phyloP scores from a whole-genome alignment of 225 moss, liverwort and hornwort genomes.

The Ulota crispa region DNA sequence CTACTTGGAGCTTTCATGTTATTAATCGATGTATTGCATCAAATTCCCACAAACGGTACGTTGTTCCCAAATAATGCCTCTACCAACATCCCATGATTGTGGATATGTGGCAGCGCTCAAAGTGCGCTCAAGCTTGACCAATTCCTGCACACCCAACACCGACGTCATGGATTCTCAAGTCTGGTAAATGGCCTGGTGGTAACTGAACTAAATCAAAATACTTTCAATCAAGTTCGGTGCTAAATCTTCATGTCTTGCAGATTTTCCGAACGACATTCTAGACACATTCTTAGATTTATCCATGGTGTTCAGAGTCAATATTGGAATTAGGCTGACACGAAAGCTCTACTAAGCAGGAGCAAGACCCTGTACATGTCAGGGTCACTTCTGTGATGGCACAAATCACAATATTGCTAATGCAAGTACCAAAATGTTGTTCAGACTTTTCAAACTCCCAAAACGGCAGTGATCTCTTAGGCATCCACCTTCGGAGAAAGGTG shows the following conservation, averaged over 20 bases:
- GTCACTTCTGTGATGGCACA: background rate
- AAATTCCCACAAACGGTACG: background rate
- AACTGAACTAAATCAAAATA: background rate
- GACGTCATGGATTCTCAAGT: background rate
- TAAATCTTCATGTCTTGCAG: background rate
- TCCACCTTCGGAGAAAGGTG: too few species aligned
- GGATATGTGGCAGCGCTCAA: background rate
- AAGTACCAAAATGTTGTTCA: too few species aligned
- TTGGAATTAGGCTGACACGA: background rate
- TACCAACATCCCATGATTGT: constrained; percentile 3
- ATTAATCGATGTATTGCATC: constrained; percentile 1
- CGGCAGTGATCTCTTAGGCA: too few species aligned
- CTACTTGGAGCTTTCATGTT: constrained; percentile 3
- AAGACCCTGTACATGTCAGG: background rate
- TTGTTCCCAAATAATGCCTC: background rate
- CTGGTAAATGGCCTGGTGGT: background rate
- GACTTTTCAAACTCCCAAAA: too few species aligned
- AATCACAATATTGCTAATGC: background rate
- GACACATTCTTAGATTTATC: background rate
- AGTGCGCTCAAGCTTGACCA: background rate
- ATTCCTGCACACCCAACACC: background rate
- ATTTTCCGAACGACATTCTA: background rate
- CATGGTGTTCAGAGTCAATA: background rate
- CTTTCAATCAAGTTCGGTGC: background rate
- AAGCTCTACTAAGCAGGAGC: background rate